phyloP scores from a whole-genome alignment of 73 alveolate genomes.

The Blepharisma stoltei region DNA sequence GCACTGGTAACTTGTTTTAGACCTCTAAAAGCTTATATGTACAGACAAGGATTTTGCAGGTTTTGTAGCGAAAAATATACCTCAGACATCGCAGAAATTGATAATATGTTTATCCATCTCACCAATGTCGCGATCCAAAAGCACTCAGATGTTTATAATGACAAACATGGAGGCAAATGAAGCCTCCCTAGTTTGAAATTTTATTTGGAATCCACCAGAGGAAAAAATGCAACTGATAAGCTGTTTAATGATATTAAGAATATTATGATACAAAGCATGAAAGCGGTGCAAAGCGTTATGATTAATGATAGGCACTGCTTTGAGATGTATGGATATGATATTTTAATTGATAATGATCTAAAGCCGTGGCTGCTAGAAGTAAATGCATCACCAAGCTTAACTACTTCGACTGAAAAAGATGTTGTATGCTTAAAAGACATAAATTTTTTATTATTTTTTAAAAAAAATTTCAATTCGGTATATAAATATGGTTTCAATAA shows the following conservation, averaged over 20 bases:
- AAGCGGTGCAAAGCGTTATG: conserved; percentile 80
- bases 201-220: conserved; percentile 78
- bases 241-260: conserved; percentile 90
- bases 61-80: conserved; percentile 91
- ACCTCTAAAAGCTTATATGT: conserved; percentile 87
- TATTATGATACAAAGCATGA: conserved; percentile 76
- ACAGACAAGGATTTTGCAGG: conserved; percentile 77
- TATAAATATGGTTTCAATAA: too few relatives aligned
- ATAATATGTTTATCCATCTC: conserved; percentile 89
- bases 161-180: conserved; percentile 92
- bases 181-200: conserved; percentile 61
- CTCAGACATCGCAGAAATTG: conserved; percentile 89
- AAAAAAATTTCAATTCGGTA: too few relatives aligned
- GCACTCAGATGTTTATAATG: conserved; percentile 91
- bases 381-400: conserved; percentile 93
- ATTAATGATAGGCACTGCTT: conserved; percentile 99
- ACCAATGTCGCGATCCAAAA: conserved; percentile 94
- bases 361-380: conserved; percentile 97
- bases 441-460: too few relatives aligned
- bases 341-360: conserved; percentile 82
- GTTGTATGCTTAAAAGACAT: too few relatives aligned
- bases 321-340: conserved; percentile 99
- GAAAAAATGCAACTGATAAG: conserved; percentile 75
- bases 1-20: conserved; percentile 77
- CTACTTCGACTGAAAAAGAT: conserved; percentile 81